Evolutionary conservation across 306 rosid genomes (phyloP), one percentile per base, ranked within the genome.

Genomic region (Malus sylvestris): DNA sequence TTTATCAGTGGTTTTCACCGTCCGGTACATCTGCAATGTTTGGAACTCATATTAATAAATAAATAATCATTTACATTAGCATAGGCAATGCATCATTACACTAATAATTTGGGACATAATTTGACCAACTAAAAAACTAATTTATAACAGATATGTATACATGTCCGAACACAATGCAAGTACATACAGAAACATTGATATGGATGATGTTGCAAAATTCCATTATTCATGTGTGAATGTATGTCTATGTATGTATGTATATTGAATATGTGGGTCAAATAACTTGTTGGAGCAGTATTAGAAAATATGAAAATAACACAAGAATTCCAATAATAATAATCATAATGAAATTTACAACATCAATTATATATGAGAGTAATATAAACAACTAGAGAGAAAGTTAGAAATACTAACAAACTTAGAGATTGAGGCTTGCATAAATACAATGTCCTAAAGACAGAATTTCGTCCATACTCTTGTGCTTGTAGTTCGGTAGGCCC

Each of bases 1-100:
- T 83, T 83, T 90, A 76, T 92, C 97, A 10, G 97, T 95, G 38
- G 96, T 95, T 76, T 95, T 95, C 72, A 95, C 99, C 81, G 99
- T 95, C 80, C 99, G 87, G 81, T 92, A 95, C 99, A 95, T 95
- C 99, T 95, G 85, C 49, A 33, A 49, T 49, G 15, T 49, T 49
- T 49, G 19, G 55, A 15, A 49, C 5, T 14, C 16, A 49, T 14
- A 4, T 49, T 49, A 49, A 49, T 46, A 49, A 49, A 49, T 15
- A 49, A 49, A 49, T 49, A 49, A 49, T 49, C 55, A 49, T 15
- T 15, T 49, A 22, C 11, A 23, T 22, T 58, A 58, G 30, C 12
- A 58, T 22, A 12, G 63, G 27, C 23, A 22, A 4, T 58, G 11
- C 15, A 58, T 22, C 63, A 58, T 22, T 58, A 58, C 63, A 58